A percentile compares a stretch with the other conserved stretches of the same genome.
phyloP scores from a whole-genome alignment of 306 rosid genomes.

The Amphicarpaea edgeworthii region DNA sequence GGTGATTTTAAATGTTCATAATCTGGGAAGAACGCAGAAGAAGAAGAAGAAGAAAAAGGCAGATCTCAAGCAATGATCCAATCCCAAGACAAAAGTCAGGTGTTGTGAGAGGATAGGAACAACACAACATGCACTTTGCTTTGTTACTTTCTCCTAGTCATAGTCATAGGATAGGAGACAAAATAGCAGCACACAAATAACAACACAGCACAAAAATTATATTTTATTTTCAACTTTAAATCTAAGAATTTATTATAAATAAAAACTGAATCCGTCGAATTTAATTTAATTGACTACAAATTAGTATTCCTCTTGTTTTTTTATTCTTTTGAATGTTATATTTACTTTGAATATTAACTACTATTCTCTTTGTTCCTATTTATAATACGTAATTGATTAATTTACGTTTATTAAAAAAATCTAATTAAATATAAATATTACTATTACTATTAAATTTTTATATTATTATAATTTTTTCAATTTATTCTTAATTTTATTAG shows the following conservation, averaged over 20 bases:
- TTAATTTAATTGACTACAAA: not conserved
- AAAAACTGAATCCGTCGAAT: not conserved
- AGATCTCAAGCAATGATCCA: slow-evolving; percentile 59
- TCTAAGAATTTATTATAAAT: not conserved
- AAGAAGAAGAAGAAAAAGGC: slow-evolving; percentile 45
- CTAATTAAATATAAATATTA: no score
- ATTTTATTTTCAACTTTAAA: not conserved
- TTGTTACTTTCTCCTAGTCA: not conserved
- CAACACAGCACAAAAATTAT: not conserved
- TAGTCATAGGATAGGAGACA: slow-evolving; percentile 1
- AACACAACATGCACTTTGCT: slow-evolving; percentile 43
- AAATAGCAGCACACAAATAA: not conserved
- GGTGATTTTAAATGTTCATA: not conserved
- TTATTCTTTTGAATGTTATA: not conserved
- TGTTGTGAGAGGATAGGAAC: slow-evolving; percentile 48
- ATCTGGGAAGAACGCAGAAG: slow-evolving; percentile 40
- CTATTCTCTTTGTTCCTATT: no score
- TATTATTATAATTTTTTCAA: no score
- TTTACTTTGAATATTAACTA: no score
- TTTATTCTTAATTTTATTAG: no score
- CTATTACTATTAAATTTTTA: no score
- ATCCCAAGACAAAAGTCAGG: slow-evolving; percentile 53
- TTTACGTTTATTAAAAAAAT: no score
- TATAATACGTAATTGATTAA: no score
- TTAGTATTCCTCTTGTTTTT: not conserved